Conservation (phyloP, 805 yeast species). For the Hanseniaspora meyeri region DNA sequence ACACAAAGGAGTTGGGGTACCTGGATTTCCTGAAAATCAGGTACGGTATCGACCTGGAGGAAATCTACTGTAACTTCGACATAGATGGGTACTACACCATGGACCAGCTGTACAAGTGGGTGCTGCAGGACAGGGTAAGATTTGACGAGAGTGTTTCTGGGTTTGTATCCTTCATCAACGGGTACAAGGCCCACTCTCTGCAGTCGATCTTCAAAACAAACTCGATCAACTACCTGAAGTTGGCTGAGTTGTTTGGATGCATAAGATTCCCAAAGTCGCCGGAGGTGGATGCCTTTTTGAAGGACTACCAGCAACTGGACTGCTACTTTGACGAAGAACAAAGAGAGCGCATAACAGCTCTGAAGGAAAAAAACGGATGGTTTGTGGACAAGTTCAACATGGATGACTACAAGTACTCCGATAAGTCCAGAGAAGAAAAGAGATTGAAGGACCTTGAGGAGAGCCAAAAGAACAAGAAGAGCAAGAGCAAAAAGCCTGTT, state of each 20-base stretch:
- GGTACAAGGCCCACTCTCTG: slow-evolving; percentile 80
- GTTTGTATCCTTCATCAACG: slow-evolving; percentile 70
- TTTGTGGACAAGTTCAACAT: slow-evolving; percentile 46
- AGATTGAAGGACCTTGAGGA: slow-evolving; percentile 49
- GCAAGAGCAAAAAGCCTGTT: slow-evolving; percentile 33
- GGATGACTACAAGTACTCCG: slow-evolving; percentile 54
- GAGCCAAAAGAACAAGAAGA: slow-evolving; percentile 27
- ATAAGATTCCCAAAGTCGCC: slow-evolving; percentile 90
- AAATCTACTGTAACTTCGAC: slow-evolving; percentile 7
- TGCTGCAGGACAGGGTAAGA: slow-evolving; percentile 59
- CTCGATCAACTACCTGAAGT: slow-evolving; percentile 54
- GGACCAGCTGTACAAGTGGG: slow-evolving; percentile 35
- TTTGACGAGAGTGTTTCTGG: slow-evolving; percentile 73
- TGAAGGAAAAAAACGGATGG: slow-evolving; percentile 42
- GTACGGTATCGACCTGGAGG: slow-evolving; percentile 36
- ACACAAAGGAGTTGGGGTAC: slow-evolving; percentile 63
- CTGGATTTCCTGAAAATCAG: slow-evolving; percentile 69
- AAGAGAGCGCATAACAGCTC: slow-evolving; percentile 23
- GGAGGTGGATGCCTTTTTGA: slow-evolving; percentile 38
- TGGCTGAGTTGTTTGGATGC: slow-evolving; percentile 69
- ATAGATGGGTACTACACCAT: slow-evolving; percentile 13
- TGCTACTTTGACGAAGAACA: slow-evolving; percentile 38
- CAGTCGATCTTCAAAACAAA: slow-evolving; percentile 72
- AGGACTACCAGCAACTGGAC: slow-evolving; percentile 29
- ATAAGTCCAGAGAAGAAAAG: slow-evolving; percentile 48